These are phyloP conservation scores for Epithemia pelagica DNA, from an alignment of 108 stramenopile species.

Conservation along the genomic window DNA sequence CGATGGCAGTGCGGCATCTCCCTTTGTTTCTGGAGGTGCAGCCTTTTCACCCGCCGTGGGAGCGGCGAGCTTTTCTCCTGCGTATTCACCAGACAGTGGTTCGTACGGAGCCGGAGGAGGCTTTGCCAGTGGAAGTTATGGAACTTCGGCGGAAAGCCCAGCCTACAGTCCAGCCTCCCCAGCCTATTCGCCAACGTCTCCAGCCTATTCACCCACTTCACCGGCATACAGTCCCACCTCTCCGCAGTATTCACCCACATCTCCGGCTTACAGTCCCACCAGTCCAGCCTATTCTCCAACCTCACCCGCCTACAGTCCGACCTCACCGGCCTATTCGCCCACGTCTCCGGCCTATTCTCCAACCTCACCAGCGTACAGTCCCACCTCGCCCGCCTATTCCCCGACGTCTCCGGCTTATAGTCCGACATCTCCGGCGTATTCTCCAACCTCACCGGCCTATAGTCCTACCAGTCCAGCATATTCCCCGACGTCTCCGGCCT, in stretches of 20 bases:
- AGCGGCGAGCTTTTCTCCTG: slow-evolving; percentile 68
- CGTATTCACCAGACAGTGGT: slow-evolving; percentile 70
- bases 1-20: slow-evolving; percentile 52
- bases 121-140: slow-evolving; percentile 75
- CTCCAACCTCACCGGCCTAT: slow-evolving; percentile 52
- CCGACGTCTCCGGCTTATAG: slow-evolving; percentile 60
- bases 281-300: slow-evolving; percentile 73
- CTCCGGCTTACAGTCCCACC: slow-evolving; percentile 85
- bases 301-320: slow-evolving; percentile 77
- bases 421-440: slow-evolving; percentile 52
- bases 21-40: slow-evolving; percentile 53
- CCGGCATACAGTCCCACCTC: slow-evolving; percentile 49
- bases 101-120: slow-evolving; percentile 49
- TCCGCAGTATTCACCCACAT: slow-evolving; percentile 68
- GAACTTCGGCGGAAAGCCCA: slow-evolving; percentile 46
- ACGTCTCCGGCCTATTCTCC: slow-evolving; percentile 73
- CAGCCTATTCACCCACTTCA: slow-evolving; percentile 63
- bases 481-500: slow-evolving; percentile 51
- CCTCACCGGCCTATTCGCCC: slow-evolving; percentile 62
- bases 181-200: slow-evolving; percentile 57
- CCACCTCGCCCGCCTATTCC: slow-evolving; percentile 62
- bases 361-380: slow-evolving; percentile 61
- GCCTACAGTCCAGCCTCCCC: slow-evolving; percentile 51
- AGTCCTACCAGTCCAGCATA: slow-evolving; percentile 67
- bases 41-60: slow-evolving; percentile 79